Evolutionary conservation across 108 stramenopile genomes (phyloP).

Genomic region (Epipyxis sp.): DNA sequence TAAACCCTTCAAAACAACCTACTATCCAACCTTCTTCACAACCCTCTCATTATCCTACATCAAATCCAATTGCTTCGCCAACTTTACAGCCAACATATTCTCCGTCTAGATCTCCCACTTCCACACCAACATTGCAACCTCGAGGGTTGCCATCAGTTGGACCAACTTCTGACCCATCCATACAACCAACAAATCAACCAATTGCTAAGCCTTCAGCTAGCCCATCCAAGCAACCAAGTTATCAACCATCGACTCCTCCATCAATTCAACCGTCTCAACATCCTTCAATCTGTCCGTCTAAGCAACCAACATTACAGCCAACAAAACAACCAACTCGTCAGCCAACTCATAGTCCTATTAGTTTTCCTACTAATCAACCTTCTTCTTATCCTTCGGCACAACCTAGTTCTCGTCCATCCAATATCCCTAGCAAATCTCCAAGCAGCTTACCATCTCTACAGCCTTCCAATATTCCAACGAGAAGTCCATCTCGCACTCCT

Average conservation of each 20-base stretch:
- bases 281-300: neutral
- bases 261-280: neutral
- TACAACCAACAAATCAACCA: neutral
- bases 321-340: neutral
- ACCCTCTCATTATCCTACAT: too few relatives aligned
- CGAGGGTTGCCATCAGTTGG: neutral
- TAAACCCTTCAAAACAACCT: too few relatives aligned
- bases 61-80: too few relatives aligned
- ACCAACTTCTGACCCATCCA: neutral
- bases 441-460: neutral
- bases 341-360: neutral
- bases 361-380: neutral
- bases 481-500: constrained; percentile 19
- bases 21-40: too few relatives aligned
- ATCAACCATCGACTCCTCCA: neutral
- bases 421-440: neutral
- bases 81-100: too few relatives aligned
- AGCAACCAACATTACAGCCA: neutral
- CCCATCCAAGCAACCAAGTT: neutral
- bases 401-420: constrained; percentile 9
- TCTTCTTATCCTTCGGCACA: constrained; percentile 13
- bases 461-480: constrained; percentile 5
- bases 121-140: too few relatives aligned
- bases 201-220: neutral
- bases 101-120: too few relatives aligned